These are phyloP conservation scores for Penicillium sp. DNA, from an alignment of 2,329 filamentous ascomycete genomes.

Conservation along the genomic window DNA sequence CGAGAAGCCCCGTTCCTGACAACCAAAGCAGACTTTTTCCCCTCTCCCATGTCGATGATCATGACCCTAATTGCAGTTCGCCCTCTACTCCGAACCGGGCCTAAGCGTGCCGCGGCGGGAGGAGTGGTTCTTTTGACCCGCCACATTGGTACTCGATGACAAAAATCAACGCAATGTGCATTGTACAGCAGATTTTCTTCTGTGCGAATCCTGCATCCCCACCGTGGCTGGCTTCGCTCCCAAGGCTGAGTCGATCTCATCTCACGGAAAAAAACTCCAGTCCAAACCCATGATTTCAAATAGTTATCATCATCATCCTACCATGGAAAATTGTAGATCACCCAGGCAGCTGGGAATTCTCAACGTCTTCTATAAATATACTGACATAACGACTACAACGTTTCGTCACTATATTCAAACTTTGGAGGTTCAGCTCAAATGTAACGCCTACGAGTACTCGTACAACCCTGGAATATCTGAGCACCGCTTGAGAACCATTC, in stretches of 20 bases:
- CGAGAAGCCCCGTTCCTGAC: neutral
- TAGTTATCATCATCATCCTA: neutral
- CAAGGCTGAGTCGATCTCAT: neutral
- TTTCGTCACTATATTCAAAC: neutral
- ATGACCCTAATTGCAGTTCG: neutral
- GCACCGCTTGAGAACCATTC: neutral
- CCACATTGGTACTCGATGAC: slow-evolving; percentile 7
- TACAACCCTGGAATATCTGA: no score
- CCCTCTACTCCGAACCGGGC: neutral
- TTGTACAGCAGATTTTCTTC: slow-evolving; percentile 4
- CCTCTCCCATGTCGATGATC: neutral
- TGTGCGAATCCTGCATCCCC: neutral
- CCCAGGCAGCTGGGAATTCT: neutral
- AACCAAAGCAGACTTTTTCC: neutral
- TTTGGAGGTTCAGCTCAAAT: neutral
- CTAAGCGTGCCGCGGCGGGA: slow-evolving; percentile 1
- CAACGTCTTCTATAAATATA: neutral
- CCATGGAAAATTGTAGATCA: neutral
- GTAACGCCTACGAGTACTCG: no score
- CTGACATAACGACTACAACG: neutral
- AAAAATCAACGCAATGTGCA: neutral
- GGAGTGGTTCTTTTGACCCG: slow-evolving; percentile 4
- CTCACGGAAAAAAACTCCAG: neutral
- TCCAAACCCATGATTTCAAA: neutral
- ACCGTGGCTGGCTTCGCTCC: neutral